A percentile compares a stretch with the other conserved stretches of the same genome.
These are phyloP conservation scores for Coemansia guatemalensis DNA, from an alignment of 192 early-diverging fungal genomes.

Conservation along the genomic window DNA sequence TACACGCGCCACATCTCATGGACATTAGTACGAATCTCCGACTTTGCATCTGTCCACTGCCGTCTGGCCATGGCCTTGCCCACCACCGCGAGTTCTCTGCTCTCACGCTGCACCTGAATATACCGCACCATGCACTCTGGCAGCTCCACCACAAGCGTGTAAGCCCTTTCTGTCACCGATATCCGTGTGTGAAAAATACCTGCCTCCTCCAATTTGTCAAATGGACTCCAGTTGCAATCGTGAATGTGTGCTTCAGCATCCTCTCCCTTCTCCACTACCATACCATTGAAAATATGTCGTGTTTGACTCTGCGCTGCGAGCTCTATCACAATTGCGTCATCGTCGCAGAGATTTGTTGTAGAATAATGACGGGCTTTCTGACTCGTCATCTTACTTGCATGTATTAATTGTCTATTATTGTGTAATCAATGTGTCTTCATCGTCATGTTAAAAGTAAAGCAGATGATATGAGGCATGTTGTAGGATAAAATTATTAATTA, in stretches of 20 bases:
- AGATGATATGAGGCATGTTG: too few relatives aligned
- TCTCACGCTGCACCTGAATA: slow-evolving; percentile 26
- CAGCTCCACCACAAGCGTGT: slow-evolving; percentile 19
- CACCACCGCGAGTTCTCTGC: slow-evolving; percentile 28
- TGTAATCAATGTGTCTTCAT: too few relatives aligned
- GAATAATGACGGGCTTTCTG: too few relatives aligned
- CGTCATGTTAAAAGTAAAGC: too few relatives aligned
- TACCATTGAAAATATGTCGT: slow-evolving; percentile 34
- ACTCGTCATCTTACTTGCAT: too few relatives aligned
- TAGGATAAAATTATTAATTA: too few relatives aligned
- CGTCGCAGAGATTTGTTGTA: too few relatives aligned
- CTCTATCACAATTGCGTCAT: too few relatives aligned
- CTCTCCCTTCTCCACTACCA: slow-evolving; percentile 11
- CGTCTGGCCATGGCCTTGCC: slow-evolving; percentile 41
- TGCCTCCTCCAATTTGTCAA: slow-evolving; percentile 17
- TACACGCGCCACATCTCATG: slow-evolving; percentile 45
- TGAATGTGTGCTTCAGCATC: slow-evolving; percentile 11
- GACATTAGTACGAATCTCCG: slow-evolving; percentile 3
- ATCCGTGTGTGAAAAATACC: slow-evolving; percentile 32
- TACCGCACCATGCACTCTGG: slow-evolving; percentile 35
- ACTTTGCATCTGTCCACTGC: slow-evolving; percentile 21
- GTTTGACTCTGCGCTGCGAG: slow-evolving; percentile 10
- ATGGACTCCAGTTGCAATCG: slow-evolving; percentile 39
- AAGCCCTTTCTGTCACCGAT: slow-evolving; percentile 10
- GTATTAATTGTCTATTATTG: too few relatives aligned